Evolutionary conservation across 192 early-diverging fungal genomes (phyloP).

Genomic region (Gryganskiella cystojenkinii): DNA sequence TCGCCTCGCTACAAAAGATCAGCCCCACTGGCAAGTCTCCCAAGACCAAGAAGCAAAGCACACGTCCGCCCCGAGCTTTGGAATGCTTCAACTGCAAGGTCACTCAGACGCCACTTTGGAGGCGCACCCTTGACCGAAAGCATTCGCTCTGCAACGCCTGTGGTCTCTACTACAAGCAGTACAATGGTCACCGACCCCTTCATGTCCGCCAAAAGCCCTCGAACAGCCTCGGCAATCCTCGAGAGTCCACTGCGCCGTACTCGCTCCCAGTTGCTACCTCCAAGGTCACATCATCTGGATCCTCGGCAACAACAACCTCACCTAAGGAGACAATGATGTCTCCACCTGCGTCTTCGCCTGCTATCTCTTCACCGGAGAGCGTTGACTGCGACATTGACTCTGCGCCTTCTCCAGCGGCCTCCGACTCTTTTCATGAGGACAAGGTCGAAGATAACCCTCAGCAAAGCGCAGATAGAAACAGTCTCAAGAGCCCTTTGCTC

Average conservation of each 20-base stretch:
- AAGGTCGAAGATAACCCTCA: neutral
- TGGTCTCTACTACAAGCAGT: conserved; percentile 93
- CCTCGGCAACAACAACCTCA: neutral
- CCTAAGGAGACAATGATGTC: conserved; percentile 14
- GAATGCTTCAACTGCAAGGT: conserved; percentile 86
- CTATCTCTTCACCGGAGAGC: conserved; percentile 12
- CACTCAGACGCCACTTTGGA: conserved; percentile 90
- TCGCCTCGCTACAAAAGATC: conserved; percentile 23
- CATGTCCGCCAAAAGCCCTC: conserved; percentile 63
- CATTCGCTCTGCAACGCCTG: conserved; percentile 94
- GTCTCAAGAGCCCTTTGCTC: too few relatives aligned
- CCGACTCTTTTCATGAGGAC: conserved; percentile 2
- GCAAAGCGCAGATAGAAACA: neutral
- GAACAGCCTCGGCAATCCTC: conserved; percentile 13
- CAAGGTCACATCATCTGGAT: too few relatives aligned
- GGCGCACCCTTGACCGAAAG: conserved; percentile 80
- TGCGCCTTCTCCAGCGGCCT: neutral
- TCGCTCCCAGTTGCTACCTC: too few relatives aligned
- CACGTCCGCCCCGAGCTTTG: conserved; percentile 51
- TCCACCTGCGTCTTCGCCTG: conserved; percentile 5
- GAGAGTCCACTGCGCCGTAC: conserved; percentile 29
- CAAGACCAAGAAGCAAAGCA: conserved; percentile 48
- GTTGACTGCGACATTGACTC: conserved; percentile 26
- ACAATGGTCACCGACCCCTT: conserved; percentile 81
- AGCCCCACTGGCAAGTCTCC: conserved; percentile 21